Base-by-base conservation (phyloP, 257 asterid species). In the Coffea eugenioides region DNA sequence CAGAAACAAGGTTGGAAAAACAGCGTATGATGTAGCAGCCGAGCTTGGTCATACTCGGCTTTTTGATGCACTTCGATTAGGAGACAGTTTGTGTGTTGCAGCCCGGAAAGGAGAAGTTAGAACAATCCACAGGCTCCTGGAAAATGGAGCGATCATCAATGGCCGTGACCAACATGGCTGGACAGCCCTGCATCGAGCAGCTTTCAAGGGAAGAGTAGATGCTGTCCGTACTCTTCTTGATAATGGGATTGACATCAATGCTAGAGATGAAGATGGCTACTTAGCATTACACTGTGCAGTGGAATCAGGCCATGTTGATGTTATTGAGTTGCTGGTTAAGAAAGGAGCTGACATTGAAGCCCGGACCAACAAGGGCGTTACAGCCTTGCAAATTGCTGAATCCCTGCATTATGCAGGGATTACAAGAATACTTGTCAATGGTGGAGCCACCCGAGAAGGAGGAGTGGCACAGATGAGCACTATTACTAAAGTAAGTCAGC, bases 101-200 rank as follows among this genome's bases (percentile, higher is more conserved):
- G 93, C 94, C 0, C 75, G 97, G 46, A 90, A 90, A 66, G 97
- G 98, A 2, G 94, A 93, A 27, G 83, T 89, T 0, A 80, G 98
- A 84, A 83, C 89, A 83, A 86, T 93, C 72, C 83, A 83, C 9
- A 77, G 90, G 82, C 90, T 90, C 0, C 78, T 93, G 0, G 97
- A 92, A 49, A 88, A 77, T 2, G 97, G 98, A 2, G 98, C 96
- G 1, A 78, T 80, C 21, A 84, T 90, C 25, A 89, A 92, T 51
- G 94, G 97, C 0, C 88, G 92, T 0, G 97, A 93, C 52, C 97
- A 90, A 39, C 86, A 90, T 12, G 94, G 97, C 4, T 93, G 97
- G 96, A 92, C 92, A 0, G 92, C 91, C 11, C 86, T 93, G 36
- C 98, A 93, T 73, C 69, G 98, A 27, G 94, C 96, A 0, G 87